These are phyloP conservation scores for Lotmaria passim DNA, from an alignment of 208 protist species.

Conservation along the genomic window DNA sequence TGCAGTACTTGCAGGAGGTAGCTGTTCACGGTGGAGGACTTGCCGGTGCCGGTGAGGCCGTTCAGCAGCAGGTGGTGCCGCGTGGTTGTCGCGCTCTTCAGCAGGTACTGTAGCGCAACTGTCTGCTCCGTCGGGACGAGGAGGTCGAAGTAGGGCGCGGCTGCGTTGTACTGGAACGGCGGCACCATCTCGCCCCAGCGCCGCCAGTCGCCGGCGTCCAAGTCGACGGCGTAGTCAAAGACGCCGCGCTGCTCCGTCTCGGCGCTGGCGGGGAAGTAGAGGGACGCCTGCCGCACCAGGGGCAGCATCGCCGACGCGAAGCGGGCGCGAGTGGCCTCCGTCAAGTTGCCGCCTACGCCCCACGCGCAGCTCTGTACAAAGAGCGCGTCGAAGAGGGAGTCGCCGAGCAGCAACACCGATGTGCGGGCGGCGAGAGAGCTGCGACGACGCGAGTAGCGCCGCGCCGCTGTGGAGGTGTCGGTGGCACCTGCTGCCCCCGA, in stretches of 20 bases:
- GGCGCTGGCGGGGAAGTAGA: conserved; percentile 54
- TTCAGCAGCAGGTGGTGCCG: conserved; percentile 88
- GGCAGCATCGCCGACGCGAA: conserved; percentile 84
- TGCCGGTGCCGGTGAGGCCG: conserved; percentile 94
- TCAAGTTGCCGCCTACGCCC: conserved; percentile 94
- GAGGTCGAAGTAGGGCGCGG: conserved; percentile 93
- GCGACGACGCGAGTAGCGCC: conserved; percentile 51
- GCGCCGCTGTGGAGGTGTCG: conserved; percentile 6
- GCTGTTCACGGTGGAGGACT: conserved; percentile 90
- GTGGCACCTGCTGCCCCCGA: background rate
- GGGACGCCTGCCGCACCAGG: conserved; percentile 63
- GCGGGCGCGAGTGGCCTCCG: conserved; percentile 71
- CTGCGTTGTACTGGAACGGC: conserved; percentile 88
- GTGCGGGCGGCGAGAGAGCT: conserved; percentile 50
- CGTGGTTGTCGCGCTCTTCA: conserved; percentile 60
- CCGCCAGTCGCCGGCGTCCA: conserved; percentile 67
- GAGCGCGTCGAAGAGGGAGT: conserved; percentile 82
- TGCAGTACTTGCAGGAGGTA: conserved; percentile 72
- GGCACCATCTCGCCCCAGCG: conserved; percentile 89
- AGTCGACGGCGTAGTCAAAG: conserved; percentile 94
- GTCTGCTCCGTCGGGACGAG: conserved; percentile 96
- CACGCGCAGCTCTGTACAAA: conserved; percentile 96
- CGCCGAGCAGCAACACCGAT: conserved; percentile 51
- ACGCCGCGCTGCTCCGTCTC: conserved; percentile 65
- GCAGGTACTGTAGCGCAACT: conserved; percentile 78